Conservation (phyloP, 2,329 filamentous ascomycete species). For the Aspergillus pseudoterreus region DNA sequence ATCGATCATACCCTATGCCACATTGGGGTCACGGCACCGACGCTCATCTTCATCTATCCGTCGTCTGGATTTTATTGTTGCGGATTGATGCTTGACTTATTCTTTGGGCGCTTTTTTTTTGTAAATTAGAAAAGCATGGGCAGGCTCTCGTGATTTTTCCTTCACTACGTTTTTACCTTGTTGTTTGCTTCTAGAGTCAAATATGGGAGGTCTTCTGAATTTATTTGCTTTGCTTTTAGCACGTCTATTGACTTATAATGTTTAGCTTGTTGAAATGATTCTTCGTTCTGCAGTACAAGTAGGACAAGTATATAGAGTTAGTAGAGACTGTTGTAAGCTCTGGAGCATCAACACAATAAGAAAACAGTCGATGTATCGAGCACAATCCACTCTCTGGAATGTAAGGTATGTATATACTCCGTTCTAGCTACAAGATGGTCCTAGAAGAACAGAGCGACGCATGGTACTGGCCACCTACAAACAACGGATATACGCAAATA, state of each 20-base stretch:
- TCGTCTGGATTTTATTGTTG: not conserved
- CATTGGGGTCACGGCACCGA: conserved; percentile 2
- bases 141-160: conserved; percentile 20
- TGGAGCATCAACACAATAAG: not conserved
- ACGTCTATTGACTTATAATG: not conserved
- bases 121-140: conserved; percentile 38
- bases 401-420: too few species aligned
- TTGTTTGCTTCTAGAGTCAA: conserved; percentile 16
- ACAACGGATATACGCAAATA: too few species aligned
- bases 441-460: too few species aligned
- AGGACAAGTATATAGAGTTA: too few species aligned
- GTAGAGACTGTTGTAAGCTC: not conserved
- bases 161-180: conserved; percentile 16
- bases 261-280: not conserved
- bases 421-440: too few species aligned
- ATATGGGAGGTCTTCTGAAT: conserved; percentile 7
- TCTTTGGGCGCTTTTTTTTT: conserved; percentile 4
- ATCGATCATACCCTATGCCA: not conserved
- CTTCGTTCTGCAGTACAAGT: not conserved
- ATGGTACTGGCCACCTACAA: too few species aligned
- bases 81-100: not conserved
- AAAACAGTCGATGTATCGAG: too few species aligned
- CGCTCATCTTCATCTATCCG: not conserved
- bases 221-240: conserved; percentile 11
- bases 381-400: too few species aligned